Base-by-base conservation (phyloP, 179 eudicot genomes). In the Dionaea muscipula region DNA sequence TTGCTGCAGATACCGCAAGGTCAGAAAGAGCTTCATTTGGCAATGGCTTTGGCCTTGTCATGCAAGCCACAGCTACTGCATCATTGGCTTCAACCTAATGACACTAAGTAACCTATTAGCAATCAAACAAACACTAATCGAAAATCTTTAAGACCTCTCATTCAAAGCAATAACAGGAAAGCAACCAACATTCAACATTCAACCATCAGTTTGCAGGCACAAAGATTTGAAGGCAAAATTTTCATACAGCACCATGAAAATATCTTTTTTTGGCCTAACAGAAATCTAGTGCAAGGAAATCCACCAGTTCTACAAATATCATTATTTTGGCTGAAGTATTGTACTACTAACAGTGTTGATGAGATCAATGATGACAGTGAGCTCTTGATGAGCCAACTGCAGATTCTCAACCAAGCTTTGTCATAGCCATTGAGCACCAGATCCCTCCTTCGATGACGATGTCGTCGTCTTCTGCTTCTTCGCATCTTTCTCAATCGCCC, bases 391-490 rank as follows among this genome's bases (percentile, higher is more conserved):
- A 68, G 91, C 98, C 60, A 72, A 64, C 59, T 77, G 83, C 68
- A 91, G 60, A 55, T 91, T 87, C 75, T 90, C 95, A 14, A 80
- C 68, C 67, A 90, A 60, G 59, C 81, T 81, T 70, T 84, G 87
- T 90, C 94, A 86, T 18, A 79, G 83, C 69, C 78, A 77, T 27
- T 84, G 73, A 20, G 78, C 57, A 28, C 71, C 50, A 18, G 74
- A 52, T 24, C 75, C 57, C 36, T 82, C 95, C 74, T 83, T 83
- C 20, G 63, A 47, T 20, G 56, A n/a, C 6, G 83, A 44, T 51
- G 62, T 76, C 82, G 84, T 91, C 78, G 62, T 76, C 82, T 86
- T 91, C 78, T 69, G 87, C 85, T 84, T 86, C 91, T 91, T 86
- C 45, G 68, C 78, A 66, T 82, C 95, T 65, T 83, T 86, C 68